Evolutionary conservation across 345 rosid genomes (phyloP).

Genomic region (Populus nigra): DNA sequence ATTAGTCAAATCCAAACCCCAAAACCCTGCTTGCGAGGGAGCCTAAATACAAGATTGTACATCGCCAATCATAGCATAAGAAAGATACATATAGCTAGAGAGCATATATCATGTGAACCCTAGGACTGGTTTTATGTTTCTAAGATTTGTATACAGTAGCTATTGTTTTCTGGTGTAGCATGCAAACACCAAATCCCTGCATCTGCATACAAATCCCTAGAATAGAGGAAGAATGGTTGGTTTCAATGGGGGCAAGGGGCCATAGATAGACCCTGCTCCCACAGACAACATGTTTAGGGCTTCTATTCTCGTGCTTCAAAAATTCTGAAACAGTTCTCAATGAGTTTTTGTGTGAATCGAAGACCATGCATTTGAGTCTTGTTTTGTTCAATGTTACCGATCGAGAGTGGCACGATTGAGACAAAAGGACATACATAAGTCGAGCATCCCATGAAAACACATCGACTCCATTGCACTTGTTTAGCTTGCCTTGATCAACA

Average conservation of each 20-base stretch:
- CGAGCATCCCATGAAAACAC: background rate
- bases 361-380: background rate
- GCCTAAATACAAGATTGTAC: background rate
- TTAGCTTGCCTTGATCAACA: background rate
- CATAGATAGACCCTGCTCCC: background rate
- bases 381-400: background rate
- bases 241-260: background rate
- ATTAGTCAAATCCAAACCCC: background rate
- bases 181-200: slow-evolving; percentile 8
- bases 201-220: background rate
- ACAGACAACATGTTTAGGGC: background rate
- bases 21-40: slow-evolving; percentile 3
- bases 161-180: background rate
- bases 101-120: background rate
- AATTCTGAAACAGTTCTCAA: background rate
- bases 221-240: slow-evolving; percentile 3
- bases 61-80: background rate
- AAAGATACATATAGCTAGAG: background rate
- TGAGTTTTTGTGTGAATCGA: background rate
- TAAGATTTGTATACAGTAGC: background rate
- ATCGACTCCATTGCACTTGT: background rate
- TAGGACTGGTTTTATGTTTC: background rate
- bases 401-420: background rate
- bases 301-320: slow-evolving; percentile 13
- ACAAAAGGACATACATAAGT: background rate